Base-by-base conservation (phyloP, 1,139 yeast species). In the Suhomyces chickasaworum region DNA sequence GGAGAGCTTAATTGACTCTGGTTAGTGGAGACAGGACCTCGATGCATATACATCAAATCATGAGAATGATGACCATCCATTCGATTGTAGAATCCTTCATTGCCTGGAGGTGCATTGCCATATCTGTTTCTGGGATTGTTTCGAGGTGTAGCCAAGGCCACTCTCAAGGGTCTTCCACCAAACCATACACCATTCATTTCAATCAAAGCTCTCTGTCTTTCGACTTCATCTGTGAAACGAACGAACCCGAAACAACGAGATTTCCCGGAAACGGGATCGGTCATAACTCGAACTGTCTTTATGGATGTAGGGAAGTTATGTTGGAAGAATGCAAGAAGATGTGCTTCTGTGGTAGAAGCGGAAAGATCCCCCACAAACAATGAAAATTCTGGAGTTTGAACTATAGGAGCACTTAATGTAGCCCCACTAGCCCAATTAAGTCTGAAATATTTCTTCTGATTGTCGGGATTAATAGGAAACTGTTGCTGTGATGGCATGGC, bases 361-460 rank as follows among this genome's bases (percentile, higher is more conserved):
- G 89, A 81, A 52, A 86, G 68, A 63, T 86, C 91, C 36, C 93
- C 93, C n/a, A 86, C 91, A 68, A 86, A 86, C 33, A 86, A 66
- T 1, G 90, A 83, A 55, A 61, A 80, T 55, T 83, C 89, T 1
- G 78, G 77, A 15, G 75, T 64, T 49, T 75, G 81, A 21, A 73
- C 67, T 43, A 77, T 73, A 18, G 80, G 81, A 2, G 81, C 77
- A n/a, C 71, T 59, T 47, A 78, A 66, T 3, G 83, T 80, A 10
- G 85, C 84, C 25, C 87, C 84, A 38, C 85, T 76, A 3, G 88
- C 87, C 93, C 93, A 86, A 58, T 86, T 86, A 47, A 86, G 71
- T 54, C 86, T 73, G 61, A 86, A 81, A 52, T 76, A 73, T 59
- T 80, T 81, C 58, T 81, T 78, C 33, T 83, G 83, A 54, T 80